A percentile compares a stretch with the other conserved stretches of the same genome.
phyloP scores from a whole-genome alignment of 1,284 basidiomycete species.

The Papiliotrema terrestris region DNA sequence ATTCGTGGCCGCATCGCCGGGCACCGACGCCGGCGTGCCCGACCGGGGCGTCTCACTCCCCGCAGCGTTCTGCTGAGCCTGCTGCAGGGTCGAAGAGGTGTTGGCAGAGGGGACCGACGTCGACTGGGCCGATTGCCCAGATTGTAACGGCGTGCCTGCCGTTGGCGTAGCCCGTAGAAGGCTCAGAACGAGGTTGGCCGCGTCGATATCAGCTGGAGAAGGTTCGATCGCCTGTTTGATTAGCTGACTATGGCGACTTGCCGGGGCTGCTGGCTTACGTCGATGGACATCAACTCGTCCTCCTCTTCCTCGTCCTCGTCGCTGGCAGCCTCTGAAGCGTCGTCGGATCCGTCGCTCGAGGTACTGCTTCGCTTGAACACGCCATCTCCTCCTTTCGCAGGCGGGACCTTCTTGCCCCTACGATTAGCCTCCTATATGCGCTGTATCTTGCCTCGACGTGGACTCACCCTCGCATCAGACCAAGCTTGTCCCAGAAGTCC shows the following conservation, averaged over 20 bases:
- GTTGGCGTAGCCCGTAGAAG: background rate
- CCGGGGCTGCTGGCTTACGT: background rate
- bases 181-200: slow-evolving; percentile 8
- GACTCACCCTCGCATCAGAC: slow-evolving; percentile 30
- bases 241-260: background rate
- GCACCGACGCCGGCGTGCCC: background rate
- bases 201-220: slow-evolving; percentile 7
- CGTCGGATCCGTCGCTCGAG: background rate
- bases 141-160: background rate
- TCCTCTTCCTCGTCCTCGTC: background rate
- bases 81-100: background rate
- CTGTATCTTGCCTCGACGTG: background rate
- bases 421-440: background rate
- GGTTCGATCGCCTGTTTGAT: background rate
- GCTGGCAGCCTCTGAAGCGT: background rate
- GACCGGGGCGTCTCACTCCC: background rate
- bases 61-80: background rate
- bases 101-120: background rate
- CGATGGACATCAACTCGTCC: background rate
- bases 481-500: slow-evolving; percentile 90
- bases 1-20: background rate
- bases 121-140: background rate
- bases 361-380: background rate
- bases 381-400: background rate
- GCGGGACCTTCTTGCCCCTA: background rate